Conservation (phyloP, 352 stramenopile genomes). For the Elongisporangium prolatum region DNA sequence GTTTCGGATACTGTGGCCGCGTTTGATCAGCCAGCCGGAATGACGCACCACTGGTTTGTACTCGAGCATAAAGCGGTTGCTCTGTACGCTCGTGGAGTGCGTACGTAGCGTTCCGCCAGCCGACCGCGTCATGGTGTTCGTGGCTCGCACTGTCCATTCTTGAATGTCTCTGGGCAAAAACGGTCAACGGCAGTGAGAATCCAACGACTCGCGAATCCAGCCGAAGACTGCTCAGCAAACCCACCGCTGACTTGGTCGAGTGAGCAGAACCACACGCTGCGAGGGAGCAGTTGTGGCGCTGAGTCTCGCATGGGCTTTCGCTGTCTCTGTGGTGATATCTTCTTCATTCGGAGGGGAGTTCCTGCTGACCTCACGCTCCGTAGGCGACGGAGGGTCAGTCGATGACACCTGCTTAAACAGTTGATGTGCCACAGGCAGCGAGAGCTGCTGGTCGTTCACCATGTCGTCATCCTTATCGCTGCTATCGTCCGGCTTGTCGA, state of each 20-base stretch:
- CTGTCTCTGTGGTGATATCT: conserved; percentile 9
- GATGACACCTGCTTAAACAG: not conserved
- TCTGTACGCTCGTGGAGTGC: conserved; percentile 48
- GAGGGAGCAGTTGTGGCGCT: conserved; percentile 11
- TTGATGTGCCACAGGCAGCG: not conserved
- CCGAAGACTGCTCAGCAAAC: conserved; percentile 4
- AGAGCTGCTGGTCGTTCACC: not conserved
- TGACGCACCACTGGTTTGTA: conserved; percentile 82
- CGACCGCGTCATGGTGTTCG: conserved; percentile 70
- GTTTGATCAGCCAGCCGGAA: conserved; percentile 87
- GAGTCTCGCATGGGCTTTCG: conserved; percentile 12
- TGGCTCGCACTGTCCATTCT: conserved; percentile 75
- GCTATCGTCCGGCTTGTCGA: conserved; percentile 7
- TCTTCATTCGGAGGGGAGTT: conserved; percentile 1
- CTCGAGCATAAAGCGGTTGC: conserved; percentile 63
- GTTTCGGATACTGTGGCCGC: conserved; percentile 65
- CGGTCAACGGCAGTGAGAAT: conserved; percentile 5
- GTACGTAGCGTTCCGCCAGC: conserved; percentile 35
- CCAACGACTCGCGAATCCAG: conserved; percentile 3
- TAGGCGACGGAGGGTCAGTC: not conserved
- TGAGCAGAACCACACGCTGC: conserved; percentile 64
- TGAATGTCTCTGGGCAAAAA: conserved; percentile 53
- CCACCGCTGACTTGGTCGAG: conserved; percentile 61
- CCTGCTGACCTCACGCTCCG: conserved; percentile 8
- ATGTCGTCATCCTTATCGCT: not conserved